phyloP scores from a whole-genome alignment of 2,329 filamentous ascomycete genomes.

The Sporothrix pallida region DNA sequence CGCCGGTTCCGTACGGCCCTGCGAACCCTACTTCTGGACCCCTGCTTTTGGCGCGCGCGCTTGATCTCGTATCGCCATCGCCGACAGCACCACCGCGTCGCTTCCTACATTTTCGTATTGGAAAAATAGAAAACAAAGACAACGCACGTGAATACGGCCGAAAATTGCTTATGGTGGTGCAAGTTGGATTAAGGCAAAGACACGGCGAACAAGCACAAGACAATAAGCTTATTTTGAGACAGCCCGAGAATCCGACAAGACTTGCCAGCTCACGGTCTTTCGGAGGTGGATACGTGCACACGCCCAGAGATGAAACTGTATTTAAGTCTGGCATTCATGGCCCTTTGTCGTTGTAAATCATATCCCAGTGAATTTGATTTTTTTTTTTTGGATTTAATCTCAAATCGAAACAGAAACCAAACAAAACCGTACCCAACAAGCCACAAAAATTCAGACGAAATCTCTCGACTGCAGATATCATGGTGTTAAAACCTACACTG shows the following conservation, averaged over 20 bases:
- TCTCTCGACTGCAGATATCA: neutral
- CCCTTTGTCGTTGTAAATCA: neutral
- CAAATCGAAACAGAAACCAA: neutral
- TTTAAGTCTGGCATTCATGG: neutral
- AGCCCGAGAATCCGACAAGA: neutral
- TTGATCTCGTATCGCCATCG: too few species aligned
- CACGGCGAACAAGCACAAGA: neutral
- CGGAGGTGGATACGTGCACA: neutral
- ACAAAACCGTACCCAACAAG: neutral
- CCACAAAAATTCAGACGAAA: neutral
- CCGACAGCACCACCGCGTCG: too few species aligned
- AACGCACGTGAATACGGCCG: neutral
- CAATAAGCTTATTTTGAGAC: constrained; percentile 17
- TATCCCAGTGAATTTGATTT: neutral
- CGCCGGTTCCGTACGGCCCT: neutral
- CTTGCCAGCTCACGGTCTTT: neutral
- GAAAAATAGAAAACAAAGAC: too few species aligned
- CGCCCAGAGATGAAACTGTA: neutral
- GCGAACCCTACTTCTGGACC: neutral
- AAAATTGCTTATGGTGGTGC: neutral
- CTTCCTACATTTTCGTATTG: too few species aligned
- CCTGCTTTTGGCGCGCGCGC: neutral
- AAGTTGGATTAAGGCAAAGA: neutral
- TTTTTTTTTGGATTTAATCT: neutral
- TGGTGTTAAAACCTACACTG: neutral